Evolutionary conservation across 805 yeast species (phyloP), one percentile per base, ranked within the genome.

Genomic region (Sugiyamaella chiloensis): DNA sequence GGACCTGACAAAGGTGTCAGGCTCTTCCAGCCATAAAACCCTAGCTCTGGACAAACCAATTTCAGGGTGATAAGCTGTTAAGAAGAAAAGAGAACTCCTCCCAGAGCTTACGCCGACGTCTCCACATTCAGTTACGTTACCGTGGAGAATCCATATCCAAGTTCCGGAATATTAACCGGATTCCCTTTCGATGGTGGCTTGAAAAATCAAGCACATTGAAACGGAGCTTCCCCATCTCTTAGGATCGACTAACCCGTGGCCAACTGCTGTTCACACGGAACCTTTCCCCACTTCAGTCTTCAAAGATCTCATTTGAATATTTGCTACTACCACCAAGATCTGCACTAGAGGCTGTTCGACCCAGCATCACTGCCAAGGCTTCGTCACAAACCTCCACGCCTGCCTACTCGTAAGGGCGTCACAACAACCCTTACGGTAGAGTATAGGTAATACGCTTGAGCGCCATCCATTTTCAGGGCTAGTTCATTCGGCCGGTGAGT

Each of bases 401-500:
- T 64, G 68, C 69, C 70, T 66, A 66, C 70, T 67, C 70, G 67
- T 59, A 60, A 61, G 64, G 60, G 65, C 66, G 60, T 65, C 64
- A 61, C 53, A 54, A 60, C 49, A 59, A 63, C 68, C 64, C 66
- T 64, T 63, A 60, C 67, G 70, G 70, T 58, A 63, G 63, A 64
- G 69, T 67, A 65, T 63, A 66, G 66, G 70, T 66, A 65, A 62
- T 65, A 65, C 69, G 68, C 69, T 65, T 66, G 64, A 61, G 66
- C 63, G 65, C 62, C 65, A 61, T 63, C 70, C 70, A 65, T 67
- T 66, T 66, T 66, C 70, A 66, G 70, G 70, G 70, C 69, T 66
- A 66, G 67, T 65, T 65, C 71, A 68, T 68, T 67, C 72, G 69
- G 69, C 75, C 75, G 78, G 78, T 73, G 77, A 72, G 76, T 71